Evolutionary conservation across 2,329 filamentous ascomycete species (phyloP).

Genomic region (Pyrenochaeta sp.): DNA sequence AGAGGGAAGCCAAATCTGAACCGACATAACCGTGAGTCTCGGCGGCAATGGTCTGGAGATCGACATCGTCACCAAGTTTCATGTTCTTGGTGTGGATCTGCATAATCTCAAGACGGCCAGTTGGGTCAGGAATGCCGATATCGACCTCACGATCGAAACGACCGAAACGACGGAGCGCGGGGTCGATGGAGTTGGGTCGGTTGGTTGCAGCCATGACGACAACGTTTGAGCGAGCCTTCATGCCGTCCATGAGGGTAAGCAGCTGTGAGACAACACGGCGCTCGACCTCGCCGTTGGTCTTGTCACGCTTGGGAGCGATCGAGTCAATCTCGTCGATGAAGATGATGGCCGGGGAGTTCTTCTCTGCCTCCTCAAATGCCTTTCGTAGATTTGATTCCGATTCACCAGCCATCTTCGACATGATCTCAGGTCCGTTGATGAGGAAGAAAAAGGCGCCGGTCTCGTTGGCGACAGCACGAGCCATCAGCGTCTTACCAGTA

Average conservation of each 20-base stretch:
- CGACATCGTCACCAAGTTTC: conserved; percentile 97
- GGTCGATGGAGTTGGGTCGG: conserved; percentile 97
- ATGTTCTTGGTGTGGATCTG: conserved; percentile 99
- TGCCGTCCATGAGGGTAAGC: conserved; percentile 97
- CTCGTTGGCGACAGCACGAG: conserved; percentile 97
- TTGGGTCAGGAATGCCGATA: conserved; percentile 97
- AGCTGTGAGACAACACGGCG: conserved; percentile 98
- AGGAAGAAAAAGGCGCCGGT: conserved; percentile 99
- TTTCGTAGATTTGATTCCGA: conserved; percentile 98
- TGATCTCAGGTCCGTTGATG: conserved; percentile 99
- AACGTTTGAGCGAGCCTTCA: conserved; percentile 98
- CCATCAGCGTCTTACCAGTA: conserved; percentile 99
- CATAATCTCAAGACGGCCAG: conserved; percentile 97
- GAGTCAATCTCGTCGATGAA: conserved; percentile 99
- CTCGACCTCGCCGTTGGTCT: conserved; percentile 99
- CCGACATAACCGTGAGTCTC: conserved; percentile 99
- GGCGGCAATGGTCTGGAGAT: conserved; percentile 93
- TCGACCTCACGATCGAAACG: conserved; percentile 99
- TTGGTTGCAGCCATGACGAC: conserved; percentile 99
- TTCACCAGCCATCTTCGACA: conserved; percentile 99
- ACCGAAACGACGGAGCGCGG: conserved; percentile 94
- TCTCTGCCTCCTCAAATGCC: conserved; percentile 99
- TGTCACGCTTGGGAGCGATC: conserved; percentile 98
- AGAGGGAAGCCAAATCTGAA: conserved; percentile 97
- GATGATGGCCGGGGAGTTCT: conserved; percentile 99